These are phyloP conservation scores for Austropuccinia psidii DNA, from an alignment of 1,284 basidiomycete species.

Conservation along the genomic window DNA sequence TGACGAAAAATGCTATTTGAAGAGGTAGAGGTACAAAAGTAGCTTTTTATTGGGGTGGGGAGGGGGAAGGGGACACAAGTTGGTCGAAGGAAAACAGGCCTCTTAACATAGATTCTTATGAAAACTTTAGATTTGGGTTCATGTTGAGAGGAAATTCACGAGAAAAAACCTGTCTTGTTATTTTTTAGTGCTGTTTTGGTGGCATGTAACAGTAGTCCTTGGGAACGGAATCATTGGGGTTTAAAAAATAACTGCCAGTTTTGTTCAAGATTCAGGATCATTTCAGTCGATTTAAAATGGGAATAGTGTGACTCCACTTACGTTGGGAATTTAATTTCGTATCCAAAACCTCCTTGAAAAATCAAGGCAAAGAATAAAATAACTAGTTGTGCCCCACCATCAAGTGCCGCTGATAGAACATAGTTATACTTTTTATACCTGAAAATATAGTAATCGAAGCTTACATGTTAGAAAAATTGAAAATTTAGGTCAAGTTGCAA, in stretches of 20 bases:
- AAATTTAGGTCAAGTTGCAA: background rate
- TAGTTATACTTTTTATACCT: constrained; percentile 32
- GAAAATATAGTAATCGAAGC: background rate
- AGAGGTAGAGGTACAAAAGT: no score
- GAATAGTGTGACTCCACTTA: background rate
- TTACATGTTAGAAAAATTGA: background rate
- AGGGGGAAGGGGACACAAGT: no score
- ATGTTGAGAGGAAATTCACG: no score
- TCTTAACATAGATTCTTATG: no score
- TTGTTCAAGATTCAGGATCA: background rate
- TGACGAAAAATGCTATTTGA: no score
- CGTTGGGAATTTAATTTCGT: background rate
- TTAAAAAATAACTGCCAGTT: constrained; percentile 22
- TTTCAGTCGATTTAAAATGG: background rate
- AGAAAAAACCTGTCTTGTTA: no score
- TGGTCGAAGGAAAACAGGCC: no score
- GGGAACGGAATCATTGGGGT: background rate
- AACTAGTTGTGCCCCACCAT: constrained; percentile 9
- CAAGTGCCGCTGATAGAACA: constrained; percentile 20
- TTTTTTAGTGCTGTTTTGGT: no score
- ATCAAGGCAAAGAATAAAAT: constrained; percentile 17
- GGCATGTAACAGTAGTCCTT: constrained; percentile 17
- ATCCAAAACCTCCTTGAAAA: constrained; percentile 24
- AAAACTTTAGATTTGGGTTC: no score
- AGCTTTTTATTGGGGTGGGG: no score